A percentile compares a stretch with the other conserved stretches of the same genome.
Conservation (phyloP, 139 green algal species). For the Nannochloris sp. region DNA sequence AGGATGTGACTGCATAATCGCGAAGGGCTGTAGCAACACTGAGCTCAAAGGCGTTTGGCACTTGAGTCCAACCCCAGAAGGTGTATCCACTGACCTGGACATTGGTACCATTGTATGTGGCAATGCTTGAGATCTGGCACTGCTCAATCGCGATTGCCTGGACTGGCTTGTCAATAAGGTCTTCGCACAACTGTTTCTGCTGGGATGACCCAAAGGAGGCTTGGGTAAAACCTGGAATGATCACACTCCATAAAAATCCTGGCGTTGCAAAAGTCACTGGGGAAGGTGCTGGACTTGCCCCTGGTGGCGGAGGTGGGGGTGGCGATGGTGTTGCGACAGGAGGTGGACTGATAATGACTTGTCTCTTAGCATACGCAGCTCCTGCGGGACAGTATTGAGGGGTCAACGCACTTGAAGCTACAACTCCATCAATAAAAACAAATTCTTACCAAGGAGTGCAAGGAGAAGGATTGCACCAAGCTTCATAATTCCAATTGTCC, state of each 20-base stretch:
- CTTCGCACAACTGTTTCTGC: not conserved
- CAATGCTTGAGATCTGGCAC: not conserved
- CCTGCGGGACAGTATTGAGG: too few species aligned
- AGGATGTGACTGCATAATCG: not conserved
- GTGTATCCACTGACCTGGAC: not conserved
- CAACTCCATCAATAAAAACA: too few species aligned
- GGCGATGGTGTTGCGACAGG: not conserved
- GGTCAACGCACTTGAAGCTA: too few species aligned
- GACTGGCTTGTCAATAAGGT: not conserved
- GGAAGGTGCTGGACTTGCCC: not conserved
- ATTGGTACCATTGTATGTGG: not conserved
- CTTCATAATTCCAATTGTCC: too few species aligned
- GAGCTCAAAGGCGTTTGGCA: not conserved
- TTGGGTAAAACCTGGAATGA: not conserved
- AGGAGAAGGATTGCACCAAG: too few species aligned
- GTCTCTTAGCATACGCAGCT: not conserved
- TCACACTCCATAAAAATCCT: not conserved
- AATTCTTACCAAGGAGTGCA: too few species aligned
- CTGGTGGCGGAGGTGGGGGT: not conserved
- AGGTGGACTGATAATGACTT: not conserved
- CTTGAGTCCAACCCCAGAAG: not conserved
- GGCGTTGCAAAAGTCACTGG: not conserved
- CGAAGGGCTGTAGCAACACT: not conserved
- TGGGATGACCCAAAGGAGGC: not conserved
- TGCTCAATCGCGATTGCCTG: not conserved